Evolutionary conservation across 2,329 filamentous ascomycete species (phyloP), one percentile per base, ranked within the genome.

Genomic region (Aureobasidium sp.): DNA sequence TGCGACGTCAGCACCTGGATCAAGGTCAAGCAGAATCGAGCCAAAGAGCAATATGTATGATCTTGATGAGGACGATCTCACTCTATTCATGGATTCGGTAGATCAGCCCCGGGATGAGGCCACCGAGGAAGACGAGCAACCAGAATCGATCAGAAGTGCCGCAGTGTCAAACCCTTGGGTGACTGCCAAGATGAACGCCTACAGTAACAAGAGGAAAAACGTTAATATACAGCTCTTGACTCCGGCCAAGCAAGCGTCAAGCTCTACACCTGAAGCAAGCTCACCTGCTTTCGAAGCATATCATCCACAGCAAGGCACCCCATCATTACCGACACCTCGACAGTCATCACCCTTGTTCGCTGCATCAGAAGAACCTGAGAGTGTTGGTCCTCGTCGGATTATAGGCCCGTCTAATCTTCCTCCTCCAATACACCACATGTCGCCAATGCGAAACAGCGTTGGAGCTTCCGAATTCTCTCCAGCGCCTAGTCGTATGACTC

Each of bases 151-250:
- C 3, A 71, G 66, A 50, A 70, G 74, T 60, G 66, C 70, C 29
- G 69, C 64, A 4, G 60, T 76, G 5, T 77, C 74, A 1, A 81
- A 81, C 63, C 79, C 79, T 1, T 81, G 78, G 78, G 76, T 75
- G 0, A 73, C 79, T 47, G 78, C 79, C 27, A 79, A 76, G 63
- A 74, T 81, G 72, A 79, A 80, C 49, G 61, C 73, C 17, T 57
- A 63, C 1, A 44, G 68, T 24, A 53, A 57, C 15, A 72, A 69
- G 56, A 62, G 63, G 0, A 69, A 59, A 31, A 45, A n/a, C 14
- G 64, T 61, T 31, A 33, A 22, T 37, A 7, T 12, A 17, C 7
- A 64, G n/a, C n/a, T 67, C 31, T 27, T 61, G 19, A 64, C 50
- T 1, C 57, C 61, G 11, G 61, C 56, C 17, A 58, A 33, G 29